Base-by-base conservation (phyloP, 2,329 filamentous ascomycete genomes). In the Botrytis paeoniae region DNA sequence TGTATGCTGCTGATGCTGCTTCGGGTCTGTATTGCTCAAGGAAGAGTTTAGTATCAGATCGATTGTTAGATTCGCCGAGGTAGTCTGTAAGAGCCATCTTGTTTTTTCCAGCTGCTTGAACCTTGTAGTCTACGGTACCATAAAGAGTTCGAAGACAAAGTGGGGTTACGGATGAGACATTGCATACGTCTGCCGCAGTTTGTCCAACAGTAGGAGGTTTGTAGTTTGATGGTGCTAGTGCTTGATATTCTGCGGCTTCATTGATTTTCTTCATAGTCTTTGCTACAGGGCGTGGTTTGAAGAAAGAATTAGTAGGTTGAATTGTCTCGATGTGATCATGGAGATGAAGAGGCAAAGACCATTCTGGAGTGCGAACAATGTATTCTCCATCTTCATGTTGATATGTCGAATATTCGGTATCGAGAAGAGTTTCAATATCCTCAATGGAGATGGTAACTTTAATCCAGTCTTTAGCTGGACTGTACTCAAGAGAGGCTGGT, bases 261-360 rank as follows among this genome's bases (percentile, higher is more conserved):
- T 54, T 25, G 22, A 74, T 60, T 48, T 62, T 73, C 70, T 74
- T 76, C n/a, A 76, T 43, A n/a, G 72, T 72, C 63, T 71, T 70
- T 83, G 78, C 72, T 82, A 84, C 72, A 82, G 79, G 39, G 80
- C 82, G 4, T 82, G 85, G 20, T 80, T 84, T 66, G 85, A 77
- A 75, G 82, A 89, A 90, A 0, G 87, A 88, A 68, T 85, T 89
- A 2, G 88, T 89, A 1, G 88, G 88, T 79, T 89, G 87, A 32
- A 81, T 83, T 73, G 84, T 85, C 75, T 85, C 83, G 69, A 86
- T 81, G 72, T 86, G 83, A 7, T 79, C 75, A 61, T 83, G 80
- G 35, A 86, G 73, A 70, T 83, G 80, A 32, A 80, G 77, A 7
- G 85, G 85, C 16, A 86, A 77, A 82, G 85, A 75, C 80, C 78